Evolutionary conservation across 2,329 filamentous ascomycete species (phyloP).

Genomic region (Fusarium clavum): DNA sequence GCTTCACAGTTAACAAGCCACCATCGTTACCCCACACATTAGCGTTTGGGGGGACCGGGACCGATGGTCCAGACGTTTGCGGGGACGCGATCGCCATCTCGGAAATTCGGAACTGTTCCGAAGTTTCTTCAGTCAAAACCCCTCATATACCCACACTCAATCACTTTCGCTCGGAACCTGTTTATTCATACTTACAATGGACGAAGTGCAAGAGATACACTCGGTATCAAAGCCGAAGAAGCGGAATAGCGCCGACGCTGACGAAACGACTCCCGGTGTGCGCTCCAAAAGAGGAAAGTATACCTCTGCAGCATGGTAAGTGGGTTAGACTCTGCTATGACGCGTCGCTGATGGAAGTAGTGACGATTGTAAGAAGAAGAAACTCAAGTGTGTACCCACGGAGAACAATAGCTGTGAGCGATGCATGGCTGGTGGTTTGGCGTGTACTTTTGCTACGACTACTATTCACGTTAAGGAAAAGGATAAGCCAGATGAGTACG

Average conservation of each 20-base stretch:
- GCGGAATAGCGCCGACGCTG: conserved; percentile 26
- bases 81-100: neutral
- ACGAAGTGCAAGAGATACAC: neutral
- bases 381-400: conserved; percentile 54
- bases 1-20: neutral
- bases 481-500: conserved; percentile 39
- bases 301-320: conserved; percentile 53
- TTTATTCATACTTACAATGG: neutral
- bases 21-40: neutral
- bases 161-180: conserved; percentile 18
- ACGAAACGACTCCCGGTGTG: neutral
- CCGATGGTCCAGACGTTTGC: neutral
- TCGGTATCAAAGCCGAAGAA: conserved; percentile 26
- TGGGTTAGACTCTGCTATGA: rapidly evolving
- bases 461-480: conserved; percentile 34
- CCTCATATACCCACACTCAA: neutral
- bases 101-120: conserved; percentile 40
- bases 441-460: conserved; percentile 43
- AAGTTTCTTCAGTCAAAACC: neutral
- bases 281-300: conserved; percentile 53
- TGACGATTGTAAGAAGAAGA: conserved; percentile 56
- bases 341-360: conserved; percentile 32
- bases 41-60: neutral
- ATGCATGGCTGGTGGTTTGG: conserved; percentile 45
- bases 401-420: conserved; percentile 47